These are phyloP conservation scores for Fusarium sp. DNA, from an alignment of 2,329 filamentous ascomycete genomes.

Conservation along the genomic window DNA sequence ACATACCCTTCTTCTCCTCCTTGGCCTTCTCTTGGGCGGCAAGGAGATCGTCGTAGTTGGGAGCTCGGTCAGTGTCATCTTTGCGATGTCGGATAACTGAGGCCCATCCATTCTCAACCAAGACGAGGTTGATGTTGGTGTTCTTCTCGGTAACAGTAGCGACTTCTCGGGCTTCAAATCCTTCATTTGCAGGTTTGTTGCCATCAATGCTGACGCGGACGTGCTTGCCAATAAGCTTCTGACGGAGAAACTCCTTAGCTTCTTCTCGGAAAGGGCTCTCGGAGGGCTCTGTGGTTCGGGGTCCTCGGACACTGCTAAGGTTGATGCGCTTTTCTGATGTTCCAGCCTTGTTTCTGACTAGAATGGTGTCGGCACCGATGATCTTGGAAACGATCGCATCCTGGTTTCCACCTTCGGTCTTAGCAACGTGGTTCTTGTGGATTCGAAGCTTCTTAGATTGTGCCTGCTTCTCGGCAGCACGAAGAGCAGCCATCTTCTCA, in stretches of 20 bases:
- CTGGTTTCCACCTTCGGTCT: slow-evolving; percentile 72
- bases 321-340: slow-evolving; percentile 87
- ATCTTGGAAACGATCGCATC: slow-evolving; percentile 90
- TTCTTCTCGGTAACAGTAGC: slow-evolving; percentile 86
- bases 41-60: slow-evolving; percentile 91
- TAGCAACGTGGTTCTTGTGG: slow-evolving; percentile 84
- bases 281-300: slow-evolving; percentile 87
- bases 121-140: slow-evolving; percentile 85
- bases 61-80: slow-evolving; percentile 92
- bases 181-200: slow-evolving; percentile 87
- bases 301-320: slow-evolving; percentile 92
- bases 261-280: slow-evolving; percentile 92
- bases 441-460: slow-evolving; percentile 81
- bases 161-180: slow-evolving; percentile 94
- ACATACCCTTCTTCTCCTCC: slow-evolving; percentile 92
- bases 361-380: slow-evolving; percentile 88
- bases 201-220: slow-evolving; percentile 91
- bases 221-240: slow-evolving; percentile 95
- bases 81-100: slow-evolving; percentile 95
- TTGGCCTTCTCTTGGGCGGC: slow-evolving; percentile 86
- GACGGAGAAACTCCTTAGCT: slow-evolving; percentile 95
- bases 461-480: slow-evolving; percentile 87
- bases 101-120: slow-evolving; percentile 94
- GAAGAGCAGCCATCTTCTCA: slow-evolving; percentile 84
- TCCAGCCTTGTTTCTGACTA: slow-evolving; percentile 86